Conservation (phyloP, 257 asterid genomes). For the Fraxinus americana region DNA sequence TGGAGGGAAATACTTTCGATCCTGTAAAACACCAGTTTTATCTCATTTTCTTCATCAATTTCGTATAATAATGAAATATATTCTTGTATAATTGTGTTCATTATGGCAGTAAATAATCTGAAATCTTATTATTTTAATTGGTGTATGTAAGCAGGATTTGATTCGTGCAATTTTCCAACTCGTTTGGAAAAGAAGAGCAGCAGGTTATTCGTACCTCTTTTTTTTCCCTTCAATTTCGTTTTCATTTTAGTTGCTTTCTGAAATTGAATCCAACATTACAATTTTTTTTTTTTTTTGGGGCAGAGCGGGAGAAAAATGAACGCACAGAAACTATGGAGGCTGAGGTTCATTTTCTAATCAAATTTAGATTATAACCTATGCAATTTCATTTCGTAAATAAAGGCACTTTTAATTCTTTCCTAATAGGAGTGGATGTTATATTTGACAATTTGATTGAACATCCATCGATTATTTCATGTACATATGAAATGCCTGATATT, state of each 20-base stretch:
- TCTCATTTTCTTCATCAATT: constrained; percentile 2
- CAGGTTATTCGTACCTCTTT: constrained; percentile 44
- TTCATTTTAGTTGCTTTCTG: neutral
- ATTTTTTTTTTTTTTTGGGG: neutral
- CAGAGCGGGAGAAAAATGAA: constrained; percentile 81
- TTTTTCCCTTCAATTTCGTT: neutral
- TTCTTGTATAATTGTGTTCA: neutral
- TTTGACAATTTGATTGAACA: neutral
- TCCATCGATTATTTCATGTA: neutral
- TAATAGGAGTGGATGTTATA: neutral
- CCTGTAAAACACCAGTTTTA: constrained; percentile 39
- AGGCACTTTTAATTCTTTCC: neutral
- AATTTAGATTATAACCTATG: neutral
- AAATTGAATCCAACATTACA: neutral
- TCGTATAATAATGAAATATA: neutral
- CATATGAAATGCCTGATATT: constrained; percentile 7
- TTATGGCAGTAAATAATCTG: neutral
- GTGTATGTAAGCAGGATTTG: constrained; percentile 59
- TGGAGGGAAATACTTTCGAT: constrained; percentile 66
- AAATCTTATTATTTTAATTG: constrained; percentile 9
- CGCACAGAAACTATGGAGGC: constrained; percentile 50
- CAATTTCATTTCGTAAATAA: neutral
- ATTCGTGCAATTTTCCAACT: constrained; percentile 73
- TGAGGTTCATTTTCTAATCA: constrained; percentile 40
- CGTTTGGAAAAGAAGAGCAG: constrained; percentile 78